Evolutionary conservation across 345 rosid genomes (phyloP).

Genomic region (Eutrema heterophyllum): DNA sequence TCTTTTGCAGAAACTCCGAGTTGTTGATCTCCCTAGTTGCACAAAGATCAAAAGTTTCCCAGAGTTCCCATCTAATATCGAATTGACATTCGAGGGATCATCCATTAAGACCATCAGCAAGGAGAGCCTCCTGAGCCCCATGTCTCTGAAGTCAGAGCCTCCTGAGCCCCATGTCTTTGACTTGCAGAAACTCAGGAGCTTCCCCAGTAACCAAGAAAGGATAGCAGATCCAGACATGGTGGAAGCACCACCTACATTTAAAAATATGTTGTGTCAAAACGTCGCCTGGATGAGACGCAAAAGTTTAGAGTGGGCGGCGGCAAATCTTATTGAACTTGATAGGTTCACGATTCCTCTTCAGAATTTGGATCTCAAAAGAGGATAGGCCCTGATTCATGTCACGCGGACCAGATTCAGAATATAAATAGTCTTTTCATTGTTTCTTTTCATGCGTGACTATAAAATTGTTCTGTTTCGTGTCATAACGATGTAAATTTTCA

Average conservation of each 20-base stretch:
- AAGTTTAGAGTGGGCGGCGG: neutral
- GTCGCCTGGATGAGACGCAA: neutral
- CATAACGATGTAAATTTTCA: no score
- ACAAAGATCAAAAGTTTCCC: neutral
- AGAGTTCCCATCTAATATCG: constrained; percentile 1
- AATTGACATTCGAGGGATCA: neutral
- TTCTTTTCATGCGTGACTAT: neutral
- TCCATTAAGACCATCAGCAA: neutral
- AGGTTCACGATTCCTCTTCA: neutral
- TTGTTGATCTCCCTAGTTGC: constrained; percentile 10
- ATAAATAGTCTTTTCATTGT: neutral
- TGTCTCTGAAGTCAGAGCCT: neutral
- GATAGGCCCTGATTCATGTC: neutral
- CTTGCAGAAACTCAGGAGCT: neutral
- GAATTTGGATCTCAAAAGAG: neutral
- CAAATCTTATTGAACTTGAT: neutral
- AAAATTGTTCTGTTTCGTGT: neutral
- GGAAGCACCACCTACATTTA: neutral
- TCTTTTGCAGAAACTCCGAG: neutral
- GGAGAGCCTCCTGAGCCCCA: no score
- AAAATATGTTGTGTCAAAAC: neutral
- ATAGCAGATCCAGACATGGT: neutral
- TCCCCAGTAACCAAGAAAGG: neutral
- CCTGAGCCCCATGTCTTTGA: neutral
- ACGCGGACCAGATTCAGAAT: neutral